Base-by-base conservation (phyloP, 2,329 filamentous ascomycete species). In the Talaromyces funiculosus region DNA sequence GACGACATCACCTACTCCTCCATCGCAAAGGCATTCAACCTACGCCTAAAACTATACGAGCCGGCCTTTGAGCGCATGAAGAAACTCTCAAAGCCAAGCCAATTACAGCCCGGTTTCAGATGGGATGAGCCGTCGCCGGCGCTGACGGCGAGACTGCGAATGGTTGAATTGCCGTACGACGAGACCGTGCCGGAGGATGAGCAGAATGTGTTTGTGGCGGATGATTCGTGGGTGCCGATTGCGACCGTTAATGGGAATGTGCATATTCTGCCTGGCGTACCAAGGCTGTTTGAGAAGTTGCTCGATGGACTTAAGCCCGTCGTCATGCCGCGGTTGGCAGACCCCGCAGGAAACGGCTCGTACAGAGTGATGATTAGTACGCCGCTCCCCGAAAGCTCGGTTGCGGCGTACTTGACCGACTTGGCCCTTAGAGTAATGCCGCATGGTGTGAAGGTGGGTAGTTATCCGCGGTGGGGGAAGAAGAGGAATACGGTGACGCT, bases 1-100 rank as follows among this genome's bases (percentile, higher is more conserved):
- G 94, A 99, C 75, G 94, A 99, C 72, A 97, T 97, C 67, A 97
- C 94, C 26, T 99, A 99, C 78, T 82, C 90, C 71, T 93, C 91
- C 40, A 95, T 99, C 72, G 92, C 90, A 65, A 92, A 91, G 72
- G 94, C 92, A 7, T 97, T 97, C 73, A 78, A 80, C 45, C 81
- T 97, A 7, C 84, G 87, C 14, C 80, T 97, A 18, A 83, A 87
- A 66, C 82, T 96, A 29, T 90, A 97, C 78, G 78, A 90, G 45
- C 84, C 85, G 61, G 87, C 92, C 0, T 89, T 88, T 67, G 82
- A 85, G 65, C 86, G 88, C 70, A 97, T 97, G 94, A 92, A 90
- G 77, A 81, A 78, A 63, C 81, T 96, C 8, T 90, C 88, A 31
- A 89, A 86, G 71, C 86, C 87, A 12, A 87, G 89, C 68, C 86